Evolutionary conservation across 2,329 filamentous ascomycete species (phyloP), one percentile per base, ranked within the genome.

Genomic region (Aspergillus nomiae): DNA sequence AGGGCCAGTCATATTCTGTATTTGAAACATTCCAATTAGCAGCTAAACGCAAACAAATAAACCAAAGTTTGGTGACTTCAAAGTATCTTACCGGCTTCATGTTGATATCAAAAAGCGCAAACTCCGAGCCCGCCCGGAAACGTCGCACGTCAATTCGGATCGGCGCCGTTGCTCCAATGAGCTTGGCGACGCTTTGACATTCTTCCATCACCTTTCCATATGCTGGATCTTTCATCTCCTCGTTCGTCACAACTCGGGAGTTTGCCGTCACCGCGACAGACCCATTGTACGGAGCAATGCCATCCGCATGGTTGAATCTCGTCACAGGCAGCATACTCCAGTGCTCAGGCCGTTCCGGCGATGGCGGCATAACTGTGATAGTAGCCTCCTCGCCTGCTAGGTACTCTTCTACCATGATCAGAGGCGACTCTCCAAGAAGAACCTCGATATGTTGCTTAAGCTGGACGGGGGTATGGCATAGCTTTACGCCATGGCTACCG

Each of bases 341-440:
- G 65, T 85, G 82, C 0, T 73, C 69, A 0, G 69, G 63, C 0
- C 62, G 62, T 1, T 66, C 64, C 0, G 65, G 59, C 0, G 74
- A 78, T 2, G 82, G 83, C 0, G 83, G 82, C 83, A 85, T 84
- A 0, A 85, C 78, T 0, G 82, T 85, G 2, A 86, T 76, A 0
- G 83, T 86, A 0, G 74, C 82, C 66, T 86, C 84, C 62, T 83
- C 77, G 1, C 83, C 82, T 0, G 70, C 60, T 0, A 86, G 76
- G 61, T 77, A 85, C 62, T 86, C 77, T 63, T 86, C 83, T 0
- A 85, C 41, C 64, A 86, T 80, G 16, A 83, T 74, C 1, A 69
- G 62, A 0, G 75, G 71, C 0, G 75, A 78, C 56, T 82, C 78
- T 1, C 69, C 43, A 2, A 80, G 71, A 0, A 85, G 71, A 0